phyloP scores from a whole-genome alignment of 139 green algal species.

The Deuterostichococcus epilithicus region DNA sequence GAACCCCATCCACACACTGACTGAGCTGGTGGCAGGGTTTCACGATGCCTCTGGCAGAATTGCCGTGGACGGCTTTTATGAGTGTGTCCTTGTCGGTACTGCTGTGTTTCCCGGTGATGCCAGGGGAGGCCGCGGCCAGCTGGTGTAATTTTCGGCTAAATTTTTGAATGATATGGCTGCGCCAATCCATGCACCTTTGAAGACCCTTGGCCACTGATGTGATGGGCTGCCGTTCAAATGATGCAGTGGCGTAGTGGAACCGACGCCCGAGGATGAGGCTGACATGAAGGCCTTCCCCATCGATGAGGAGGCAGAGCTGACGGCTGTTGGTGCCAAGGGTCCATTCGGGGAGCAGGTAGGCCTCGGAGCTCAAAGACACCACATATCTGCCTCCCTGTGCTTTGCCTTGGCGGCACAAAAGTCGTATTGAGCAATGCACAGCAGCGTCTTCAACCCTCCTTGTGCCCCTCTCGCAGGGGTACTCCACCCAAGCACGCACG shows the following conservation, averaged over 20 bases:
- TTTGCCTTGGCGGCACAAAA: no score
- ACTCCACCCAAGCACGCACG: no score
- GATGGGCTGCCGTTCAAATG: no score
- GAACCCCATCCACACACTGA: constrained; percentile 57
- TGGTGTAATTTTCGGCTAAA: no score
- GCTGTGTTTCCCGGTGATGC: background rate
- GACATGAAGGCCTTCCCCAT: constrained; percentile 48
- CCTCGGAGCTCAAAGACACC: no score
- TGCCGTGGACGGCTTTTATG: constrained; percentile 64
- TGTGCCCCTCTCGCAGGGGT: no score
- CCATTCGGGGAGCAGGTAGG: constrained; percentile 43
- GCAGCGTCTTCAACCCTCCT: no score
- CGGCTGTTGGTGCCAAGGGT: constrained; percentile 37
- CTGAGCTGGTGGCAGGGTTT: constrained; percentile 51
- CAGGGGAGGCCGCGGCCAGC: background rate
- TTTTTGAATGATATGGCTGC: no score
- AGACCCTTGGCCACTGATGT: no score
- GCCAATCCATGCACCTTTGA: no score
- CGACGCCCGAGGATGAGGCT: constrained; percentile 38
- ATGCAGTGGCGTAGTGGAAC: constrained; percentile 28
- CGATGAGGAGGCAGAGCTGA: constrained; percentile 41
- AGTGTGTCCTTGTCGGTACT: constrained; percentile 13
- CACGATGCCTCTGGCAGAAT: constrained; percentile 31
- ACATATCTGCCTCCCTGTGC: no score
- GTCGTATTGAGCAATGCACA: background rate